These are phyloP conservation scores for Apostasia shenzhenica DNA, from an alignment of 106 monocot genomes.

Conservation along the genomic window DNA sequence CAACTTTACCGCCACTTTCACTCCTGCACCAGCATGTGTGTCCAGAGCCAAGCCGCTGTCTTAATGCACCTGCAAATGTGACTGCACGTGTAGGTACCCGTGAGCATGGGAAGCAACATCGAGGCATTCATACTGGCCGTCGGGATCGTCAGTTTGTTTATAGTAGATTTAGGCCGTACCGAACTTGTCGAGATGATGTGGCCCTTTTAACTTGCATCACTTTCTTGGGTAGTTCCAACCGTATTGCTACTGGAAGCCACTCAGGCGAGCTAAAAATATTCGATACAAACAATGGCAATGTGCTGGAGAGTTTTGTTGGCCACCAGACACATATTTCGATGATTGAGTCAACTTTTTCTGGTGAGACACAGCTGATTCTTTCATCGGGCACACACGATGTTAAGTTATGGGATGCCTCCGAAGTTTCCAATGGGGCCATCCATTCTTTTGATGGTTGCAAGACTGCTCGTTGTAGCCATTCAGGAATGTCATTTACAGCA, in stretches of 20 bases:
- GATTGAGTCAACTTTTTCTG: conserved; percentile 54
- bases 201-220: conserved; percentile 73
- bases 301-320: conserved; percentile 57
- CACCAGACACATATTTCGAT: conserved; percentile 62
- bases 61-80: conserved; percentile 85
- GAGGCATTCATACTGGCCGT: conserved; percentile 66
- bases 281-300: conserved; percentile 53
- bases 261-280: conserved; percentile 88
- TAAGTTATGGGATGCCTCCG: conserved; percentile 77
- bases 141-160: conserved; percentile 90
- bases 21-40: conserved; percentile 92
- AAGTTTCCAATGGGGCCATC: conserved; percentile 54
- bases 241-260: conserved; percentile 72
- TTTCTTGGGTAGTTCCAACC: conserved; percentile 67
- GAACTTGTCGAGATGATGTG: conserved; percentile 78
- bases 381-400: conserved; percentile 68
- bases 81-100: conserved; percentile 63
- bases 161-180: conserved; percentile 85
- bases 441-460: conserved; percentile 97
- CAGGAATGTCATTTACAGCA: conserved; percentile 70
- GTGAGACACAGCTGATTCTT: conserved; percentile 55
- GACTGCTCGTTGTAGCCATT: conserved; percentile 78
- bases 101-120: conserved; percentile 59
- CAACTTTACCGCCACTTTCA: conserved; percentile 93
- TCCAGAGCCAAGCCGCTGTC: conserved; percentile 78